Percentiles rank a stretch among this genome's conserved stretches.
Conservation (phyloP, 2,329 filamentous ascomycete genomes). For the Pseudogymnoascus sp. region DNA sequence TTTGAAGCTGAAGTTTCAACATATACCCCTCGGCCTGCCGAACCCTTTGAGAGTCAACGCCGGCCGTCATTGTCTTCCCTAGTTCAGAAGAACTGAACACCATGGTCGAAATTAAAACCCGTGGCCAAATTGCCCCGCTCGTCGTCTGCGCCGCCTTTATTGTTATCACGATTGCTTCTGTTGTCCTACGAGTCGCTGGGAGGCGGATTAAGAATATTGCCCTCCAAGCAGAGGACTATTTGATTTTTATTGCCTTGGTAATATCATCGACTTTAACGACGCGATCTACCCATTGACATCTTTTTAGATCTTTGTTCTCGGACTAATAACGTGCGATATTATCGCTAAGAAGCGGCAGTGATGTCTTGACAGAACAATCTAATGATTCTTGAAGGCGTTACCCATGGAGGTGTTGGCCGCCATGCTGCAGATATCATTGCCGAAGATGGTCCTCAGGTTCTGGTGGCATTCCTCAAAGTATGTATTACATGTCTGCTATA, state of each 20-base stretch:
- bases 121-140: neutral
- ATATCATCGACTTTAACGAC: neutral
- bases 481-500: neutral
- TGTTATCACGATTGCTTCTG: neutral
- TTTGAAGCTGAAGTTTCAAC: neutral
- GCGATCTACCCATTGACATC: neutral
- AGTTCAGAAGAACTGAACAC: neutral
- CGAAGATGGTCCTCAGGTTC: constrained; percentile 18
- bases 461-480: constrained; percentile 22
- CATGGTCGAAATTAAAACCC: neutral
- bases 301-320: neutral
- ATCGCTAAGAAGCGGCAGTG: neutral
- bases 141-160: neutral
- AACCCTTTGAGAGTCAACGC: neutral
- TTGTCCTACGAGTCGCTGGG: neutral
- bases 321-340: neutral
- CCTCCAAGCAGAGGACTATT: constrained; percentile 33
- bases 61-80: neutral
- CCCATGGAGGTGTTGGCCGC: constrained; percentile 17
- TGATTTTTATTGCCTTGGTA: constrained; percentile 30
- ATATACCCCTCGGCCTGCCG: neutral
- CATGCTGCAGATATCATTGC: constrained; percentile 15
- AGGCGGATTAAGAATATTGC: constrained; percentile 6
- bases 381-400: neutral
- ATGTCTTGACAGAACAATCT: neutral